Conservation (phyloP, 495 filamentous ascomycete species). For the Eremomyces bilateralis region DNA sequence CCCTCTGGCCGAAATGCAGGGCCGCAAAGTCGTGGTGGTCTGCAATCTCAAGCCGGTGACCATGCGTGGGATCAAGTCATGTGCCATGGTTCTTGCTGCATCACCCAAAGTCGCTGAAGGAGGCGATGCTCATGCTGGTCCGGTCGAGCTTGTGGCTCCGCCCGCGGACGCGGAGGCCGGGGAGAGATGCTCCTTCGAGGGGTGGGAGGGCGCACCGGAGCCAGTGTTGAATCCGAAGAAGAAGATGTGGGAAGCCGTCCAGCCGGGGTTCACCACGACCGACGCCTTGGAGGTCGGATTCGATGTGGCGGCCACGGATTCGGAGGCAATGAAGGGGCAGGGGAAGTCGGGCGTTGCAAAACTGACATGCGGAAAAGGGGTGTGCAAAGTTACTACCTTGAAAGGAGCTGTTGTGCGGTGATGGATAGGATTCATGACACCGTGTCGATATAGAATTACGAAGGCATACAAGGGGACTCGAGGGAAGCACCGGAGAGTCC, state of each 20-base stretch:
- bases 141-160: constrained; percentile 79
- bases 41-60: constrained; percentile 97
- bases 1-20: constrained; percentile 88
- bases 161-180: constrained; percentile 61
- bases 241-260: constrained; percentile 92
- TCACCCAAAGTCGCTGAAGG: constrained; percentile 60
- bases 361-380: constrained; percentile 19
- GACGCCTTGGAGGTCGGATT: constrained; percentile 57
- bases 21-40: constrained; percentile 78
- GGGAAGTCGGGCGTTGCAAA: constrained; percentile 16
- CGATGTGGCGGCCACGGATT: constrained; percentile 35
- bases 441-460: no score
- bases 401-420: no score
- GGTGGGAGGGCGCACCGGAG: constrained; percentile 84
- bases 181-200: constrained; percentile 79
- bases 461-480: no score
- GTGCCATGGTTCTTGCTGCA: constrained; percentile 89
- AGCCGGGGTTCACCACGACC: constrained; percentile 84
- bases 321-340: constrained; percentile 32
- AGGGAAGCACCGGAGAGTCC: no score
- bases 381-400: constrained; percentile 18
- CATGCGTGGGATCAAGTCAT: constrained; percentile 92
- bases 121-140: constrained; percentile 67
- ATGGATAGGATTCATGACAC: no score
- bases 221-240: constrained; percentile 92